Base-by-base conservation (phyloP, 805 yeast species). In the Yamadazyma paraphyllophila region DNA sequence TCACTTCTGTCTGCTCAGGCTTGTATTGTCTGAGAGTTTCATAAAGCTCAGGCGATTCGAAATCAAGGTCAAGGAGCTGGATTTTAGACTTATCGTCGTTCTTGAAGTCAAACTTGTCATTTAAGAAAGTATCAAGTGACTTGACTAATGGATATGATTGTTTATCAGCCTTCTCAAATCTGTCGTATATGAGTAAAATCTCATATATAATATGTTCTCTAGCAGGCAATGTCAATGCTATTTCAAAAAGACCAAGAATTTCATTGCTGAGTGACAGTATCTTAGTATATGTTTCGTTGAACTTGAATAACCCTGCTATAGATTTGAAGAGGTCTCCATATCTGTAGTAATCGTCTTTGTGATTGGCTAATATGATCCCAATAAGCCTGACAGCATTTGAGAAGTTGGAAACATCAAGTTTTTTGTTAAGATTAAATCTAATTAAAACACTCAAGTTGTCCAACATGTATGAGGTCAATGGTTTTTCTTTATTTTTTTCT, bases 401-500 rank as follows among this genome's bases (percentile, higher is more conserved):
- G 17, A 49, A 51, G 45, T 67, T 67, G 14, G 55, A 62, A 5
- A 66, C 45, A 48, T 66, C 64, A 31, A 73, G 49, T 41, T 58
- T 63, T 39, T 60, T 64, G 32, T 74, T 67, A 40, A 71, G 55
- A 45, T 73, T 73, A 57, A 65, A 72, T 33, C 75, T 43, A 7
- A 69, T 27, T 16, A 67, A 55, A 29, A 62, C 55, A 37, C 60
- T 64, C 6, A 65, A 38, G 20, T 53, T 48, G 47, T 69, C 73
- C 31, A 69, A 41, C 11, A 67, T 57, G 44, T 66, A 72, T 24
- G 71, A 60, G 31, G 65, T 50, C 9, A 64, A 47, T 2, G 68
- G 58, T 36, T 67, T 69, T 37, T 46, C 46, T 2, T 62, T 64
- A 17, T 52, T 54, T 7, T 59, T 51, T 2, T 54, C 58, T 1